A percentile compares a stretch with the other conserved stretches of the same genome.
Conservation (phyloP, 768 basidiomycete genomes). For the Tricholoma furcatifolium region DNA sequence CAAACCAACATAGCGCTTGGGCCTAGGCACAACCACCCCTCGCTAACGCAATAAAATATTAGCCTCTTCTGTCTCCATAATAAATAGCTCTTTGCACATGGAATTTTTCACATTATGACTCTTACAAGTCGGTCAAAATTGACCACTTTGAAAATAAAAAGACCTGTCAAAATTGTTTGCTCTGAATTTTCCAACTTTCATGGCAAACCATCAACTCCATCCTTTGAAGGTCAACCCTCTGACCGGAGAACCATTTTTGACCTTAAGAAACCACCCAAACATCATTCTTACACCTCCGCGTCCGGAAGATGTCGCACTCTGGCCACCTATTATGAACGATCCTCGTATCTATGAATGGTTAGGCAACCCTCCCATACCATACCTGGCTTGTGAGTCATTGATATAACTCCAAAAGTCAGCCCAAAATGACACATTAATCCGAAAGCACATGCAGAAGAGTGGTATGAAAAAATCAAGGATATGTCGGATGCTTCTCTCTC, state of each 20-base stretch:
- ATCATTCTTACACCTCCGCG: slow-evolving; percentile 64
- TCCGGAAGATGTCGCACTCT: slow-evolving; percentile 18
- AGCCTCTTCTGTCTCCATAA: no score
- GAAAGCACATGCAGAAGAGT: slow-evolving; percentile 34
- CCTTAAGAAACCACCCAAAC: slow-evolving; percentile 45
- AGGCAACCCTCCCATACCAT: slow-evolving; percentile 52
- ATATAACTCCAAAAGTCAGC: background rate
- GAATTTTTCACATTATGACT: no score
- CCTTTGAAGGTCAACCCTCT: slow-evolving; percentile 33
- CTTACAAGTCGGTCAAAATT: no score
- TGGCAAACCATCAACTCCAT: slow-evolving; percentile 27
- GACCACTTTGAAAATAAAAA: no score
- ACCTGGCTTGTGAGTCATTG: slow-evolving; percentile 22
- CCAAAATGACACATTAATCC: background rate
- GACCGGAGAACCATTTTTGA: slow-evolving; percentile 47
- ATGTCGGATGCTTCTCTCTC: slow-evolving; percentile 29
- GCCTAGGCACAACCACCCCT: no score
- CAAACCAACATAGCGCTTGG: background rate
- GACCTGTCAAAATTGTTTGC: background rate
- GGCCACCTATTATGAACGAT: slow-evolving; percentile 49
- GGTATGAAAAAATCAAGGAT: slow-evolving; percentile 24
- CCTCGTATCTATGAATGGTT: slow-evolving; percentile 44
- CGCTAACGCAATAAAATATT: no score
- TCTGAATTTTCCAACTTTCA: background rate
- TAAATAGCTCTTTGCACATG: no score